These are phyloP conservation scores for Dactylorhiza incarnata DNA, from an alignment of 106 monocot species.

Conservation along the genomic window DNA sequence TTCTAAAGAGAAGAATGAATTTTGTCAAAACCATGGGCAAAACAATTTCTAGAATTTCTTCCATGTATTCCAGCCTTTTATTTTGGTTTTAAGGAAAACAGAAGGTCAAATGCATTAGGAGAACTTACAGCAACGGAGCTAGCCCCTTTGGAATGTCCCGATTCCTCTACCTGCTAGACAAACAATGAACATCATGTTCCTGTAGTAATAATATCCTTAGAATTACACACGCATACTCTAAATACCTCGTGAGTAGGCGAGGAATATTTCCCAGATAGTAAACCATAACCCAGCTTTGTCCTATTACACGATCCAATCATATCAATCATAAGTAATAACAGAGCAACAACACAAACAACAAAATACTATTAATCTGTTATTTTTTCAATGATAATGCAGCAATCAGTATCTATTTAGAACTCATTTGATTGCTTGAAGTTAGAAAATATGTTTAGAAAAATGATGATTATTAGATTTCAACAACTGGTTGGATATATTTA, in stretches of 20 bases:
- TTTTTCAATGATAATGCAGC: background rate
- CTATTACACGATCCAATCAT: conserved; percentile 21
- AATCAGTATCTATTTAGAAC: background rate
- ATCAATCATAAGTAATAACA: background rate
- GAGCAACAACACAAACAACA: background rate
- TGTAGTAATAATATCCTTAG: background rate
- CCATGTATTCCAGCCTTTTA: background rate
- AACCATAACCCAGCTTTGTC: conserved; percentile 80
- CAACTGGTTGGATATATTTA: too few species aligned
- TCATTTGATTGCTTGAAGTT: too few species aligned
- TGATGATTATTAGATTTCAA: too few species aligned
- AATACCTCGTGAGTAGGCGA: conserved; percentile 48
- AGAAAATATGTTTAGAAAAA: too few species aligned
- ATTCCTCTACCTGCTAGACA: conserved; percentile 31
- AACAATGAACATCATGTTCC: conserved; percentile 5
- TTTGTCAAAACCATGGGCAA: background rate
- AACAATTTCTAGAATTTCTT: background rate
- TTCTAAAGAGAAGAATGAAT: background rate
- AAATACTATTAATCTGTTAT: background rate
- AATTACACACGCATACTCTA: background rate
- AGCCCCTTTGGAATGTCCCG: conserved; percentile 10
- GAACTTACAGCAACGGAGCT: conserved; percentile 45
- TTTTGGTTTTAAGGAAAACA: background rate
- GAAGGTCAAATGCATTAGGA: conserved; percentile 12
- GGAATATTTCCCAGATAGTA: conserved; percentile 95